Evolutionary conservation across 345 rosid genomes (phyloP), one percentile per base, ranked within the genome.

Genomic region (Eucalyptus globulus): DNA sequence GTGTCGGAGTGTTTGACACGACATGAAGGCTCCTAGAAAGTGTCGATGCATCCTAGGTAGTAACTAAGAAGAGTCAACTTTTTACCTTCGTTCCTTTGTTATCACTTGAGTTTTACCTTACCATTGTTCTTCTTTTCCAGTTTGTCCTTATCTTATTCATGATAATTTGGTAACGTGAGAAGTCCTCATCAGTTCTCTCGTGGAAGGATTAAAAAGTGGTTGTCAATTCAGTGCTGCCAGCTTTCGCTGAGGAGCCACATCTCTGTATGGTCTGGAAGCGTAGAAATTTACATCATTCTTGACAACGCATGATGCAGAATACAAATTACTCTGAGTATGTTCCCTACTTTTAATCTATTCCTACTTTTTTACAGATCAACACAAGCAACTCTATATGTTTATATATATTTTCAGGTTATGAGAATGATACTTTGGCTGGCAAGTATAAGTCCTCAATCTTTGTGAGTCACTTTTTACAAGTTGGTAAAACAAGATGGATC

Each of bases 401-500:
- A 10, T 10, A 72, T 37, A 6, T 72, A 5, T 72, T 37, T 34
- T 72, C 26, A 37, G 44, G 45, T 37, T 92, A 91, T 51, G 94
- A 95, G 94, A 94, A 94, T 94, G 88, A 94, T 89, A 88, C 93
- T 89, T 90, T 98, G 93, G 95, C 95, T 26, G 97, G 97, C 90
- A 96, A 97, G 87, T 95, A 93, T 91, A 96, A 91, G 87, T 98
- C 99, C 37, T 94, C 99, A 62, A 94, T 92, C 96, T 96, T 62
- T 97, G 99, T 10, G 99, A 98, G 93, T 88, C 93, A 15, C 90
- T 95, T 62, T 97, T 94, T 90, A 93, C 95, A 49, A 95, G 51
- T 88, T 98, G 99, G 85, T 97, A 97, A 92, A 99, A 96, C 91
- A 95, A 91, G 90, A 97, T 96, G 99, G 99, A 98, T 94, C 99